Evolutionary conservation across 1,284 basidiomycete species (phyloP).

Genomic region (Boletellus deceptivus): DNA sequence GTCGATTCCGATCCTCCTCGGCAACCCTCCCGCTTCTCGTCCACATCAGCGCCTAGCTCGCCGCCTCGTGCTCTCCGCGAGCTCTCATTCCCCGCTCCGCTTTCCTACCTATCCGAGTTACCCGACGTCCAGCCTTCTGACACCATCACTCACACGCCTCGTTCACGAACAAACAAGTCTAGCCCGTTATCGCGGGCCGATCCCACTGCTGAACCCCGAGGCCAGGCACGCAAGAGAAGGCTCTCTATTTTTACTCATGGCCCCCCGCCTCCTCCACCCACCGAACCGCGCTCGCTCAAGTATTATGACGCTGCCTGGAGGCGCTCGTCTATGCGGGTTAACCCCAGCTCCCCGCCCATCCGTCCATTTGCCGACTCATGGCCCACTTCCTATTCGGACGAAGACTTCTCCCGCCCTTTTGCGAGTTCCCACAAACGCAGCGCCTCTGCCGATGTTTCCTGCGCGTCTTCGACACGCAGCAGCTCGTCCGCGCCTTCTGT

Average conservation of each 20-base stretch:
- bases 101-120: constrained; percentile 26
- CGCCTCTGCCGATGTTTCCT: constrained; percentile 42
- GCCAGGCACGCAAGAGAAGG: constrained; percentile 16
- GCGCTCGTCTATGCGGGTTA: constrained; percentile 21
- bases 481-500: constrained; percentile 32
- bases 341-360: constrained; percentile 1
- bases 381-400: constrained; percentile 34
- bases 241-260: constrained; percentile 25
- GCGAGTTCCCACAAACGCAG: constrained; percentile 37
- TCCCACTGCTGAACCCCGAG: constrained; percentile 7
- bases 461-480: constrained; percentile 42
- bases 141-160: constrained; percentile 28
- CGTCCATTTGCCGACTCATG: constrained; percentile 16
- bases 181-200: constrained; percentile 25
- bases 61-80: constrained; percentile 46
- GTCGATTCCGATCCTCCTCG: constrained; percentile 41
- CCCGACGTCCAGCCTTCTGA: constrained; percentile 12
- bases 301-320: constrained; percentile 57
- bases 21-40: constrained; percentile 22
- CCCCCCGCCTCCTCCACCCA: constrained; percentile 42
- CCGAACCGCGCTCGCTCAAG: constrained; percentile 51
- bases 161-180: constrained; percentile 38
- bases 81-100: constrained; percentile 60
- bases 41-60: constrained; percentile 14
- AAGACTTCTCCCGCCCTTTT: constrained; percentile 38